Percentiles rank a stretch among this genome's conserved stretches.
Evolutionary conservation across 139 green algal species (phyloP).

Genomic region (Chlamydomonas sphaeroides): DNA sequence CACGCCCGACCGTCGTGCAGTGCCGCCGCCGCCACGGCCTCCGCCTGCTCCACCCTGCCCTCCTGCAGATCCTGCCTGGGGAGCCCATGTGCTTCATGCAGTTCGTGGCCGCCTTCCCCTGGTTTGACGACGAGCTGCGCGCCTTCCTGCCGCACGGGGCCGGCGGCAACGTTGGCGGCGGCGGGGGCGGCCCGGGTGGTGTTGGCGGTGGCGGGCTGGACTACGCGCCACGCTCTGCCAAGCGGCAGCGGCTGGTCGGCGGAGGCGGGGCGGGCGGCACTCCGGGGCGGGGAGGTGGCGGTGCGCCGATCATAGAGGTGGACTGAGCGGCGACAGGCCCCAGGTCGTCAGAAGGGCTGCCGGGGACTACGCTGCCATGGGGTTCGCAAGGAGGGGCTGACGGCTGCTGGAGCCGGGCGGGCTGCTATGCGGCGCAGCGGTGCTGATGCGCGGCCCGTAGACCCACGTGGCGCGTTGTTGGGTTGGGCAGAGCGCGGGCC

Average conservation of each 20-base stretch:
- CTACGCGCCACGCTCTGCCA: not conserved
- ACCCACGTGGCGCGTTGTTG: no score
- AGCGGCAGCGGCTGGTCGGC: not conserved
- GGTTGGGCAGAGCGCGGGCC: no score
- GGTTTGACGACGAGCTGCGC: not conserved
- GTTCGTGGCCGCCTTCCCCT: conserved; percentile 3
- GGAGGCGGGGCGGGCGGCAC: not conserved
- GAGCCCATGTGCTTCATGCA: conserved; percentile 35
- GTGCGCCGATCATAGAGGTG: not conserved
- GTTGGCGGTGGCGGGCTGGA: not conserved
- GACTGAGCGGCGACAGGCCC: no score
- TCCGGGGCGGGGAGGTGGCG: no score
- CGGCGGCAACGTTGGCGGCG: not conserved
- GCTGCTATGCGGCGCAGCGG: no score
- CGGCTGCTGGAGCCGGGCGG: no score
- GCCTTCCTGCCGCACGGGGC: not conserved
- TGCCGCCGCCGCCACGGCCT: not conserved
- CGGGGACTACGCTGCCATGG: no score
- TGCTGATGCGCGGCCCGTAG: no score
- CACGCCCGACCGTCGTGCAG: no score
- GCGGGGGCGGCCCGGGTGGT: not conserved
- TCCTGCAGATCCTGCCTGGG: not conserved
- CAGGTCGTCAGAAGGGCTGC: no score
- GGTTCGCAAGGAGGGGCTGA: no score
- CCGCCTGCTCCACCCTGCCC: not conserved